Evolutionary conservation across 352 stramenopile genomes (phyloP), one percentile per base, ranked within the genome.

Genomic region (Thalassiosira livingstoniorum): DNA sequence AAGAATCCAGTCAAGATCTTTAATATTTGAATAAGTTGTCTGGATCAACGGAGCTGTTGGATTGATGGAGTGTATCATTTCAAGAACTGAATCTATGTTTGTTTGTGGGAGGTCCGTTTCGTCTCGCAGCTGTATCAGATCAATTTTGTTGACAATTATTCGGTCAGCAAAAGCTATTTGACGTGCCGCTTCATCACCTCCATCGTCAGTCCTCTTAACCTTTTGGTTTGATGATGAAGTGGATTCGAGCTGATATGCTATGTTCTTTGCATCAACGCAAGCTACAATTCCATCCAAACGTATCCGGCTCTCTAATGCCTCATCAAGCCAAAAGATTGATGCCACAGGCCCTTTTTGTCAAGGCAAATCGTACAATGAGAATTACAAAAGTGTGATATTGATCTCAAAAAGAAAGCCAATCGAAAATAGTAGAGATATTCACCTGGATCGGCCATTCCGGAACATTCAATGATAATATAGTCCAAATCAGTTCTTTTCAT

Each of bases 281-380:
- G 93, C 96, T 5, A 98, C 90, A 75, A 98, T 94, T 5, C 94
- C 95, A 83, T 98, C 96, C 37, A 98, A 90, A 37, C 94, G 91
- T 60, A 98, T 93, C 43, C 54, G 89, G 86, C 67, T 95, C 58
- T 66, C 96, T 70, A 91, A 87, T 4, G 74, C 86, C 11, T 90
- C 83, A 66, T 96, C 92, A 15, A 95, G 83, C 78, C 97, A 94
- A 83, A 98, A 98, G 0, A 97, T 95, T 80, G 96, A 94, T 53
- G 97, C 96, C 68, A 98, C 97, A 5, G 96, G 96, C 0, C 95
- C n/a, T n/a, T n/a, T n/a, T n/a, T n/a, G n/a, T n/a, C n/a, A n/a
- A n/a, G n/a, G n/a, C n/a, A n/a, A n/a, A n/a, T n/a, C n/a, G n/a
- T n/a, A n/a, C n/a, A n/a, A n/a, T n/a, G n/a, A n/a, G n/a, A n/a